Percentiles rank a stretch among this genome's conserved stretches.
Evolutionary conservation across 257 asterid species (phyloP).

Genomic region (Nicotiana noctiflora): DNA sequence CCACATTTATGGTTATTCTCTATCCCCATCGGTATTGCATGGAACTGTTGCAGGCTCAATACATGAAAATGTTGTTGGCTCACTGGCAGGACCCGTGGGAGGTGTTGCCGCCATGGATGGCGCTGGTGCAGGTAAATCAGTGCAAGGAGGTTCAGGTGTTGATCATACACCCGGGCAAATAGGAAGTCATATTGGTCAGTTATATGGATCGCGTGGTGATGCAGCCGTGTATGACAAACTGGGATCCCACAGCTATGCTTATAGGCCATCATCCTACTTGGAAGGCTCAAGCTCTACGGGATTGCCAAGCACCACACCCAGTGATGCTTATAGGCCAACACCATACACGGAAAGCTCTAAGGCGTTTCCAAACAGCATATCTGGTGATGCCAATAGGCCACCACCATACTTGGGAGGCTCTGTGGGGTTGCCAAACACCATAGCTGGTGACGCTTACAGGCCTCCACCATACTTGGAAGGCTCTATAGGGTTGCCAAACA

Average conservation of each 20-base stretch:
- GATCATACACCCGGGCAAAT: not conserved
- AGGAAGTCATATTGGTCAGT: not conserved
- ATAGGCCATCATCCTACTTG: not conserved
- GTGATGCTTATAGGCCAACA: not conserved
- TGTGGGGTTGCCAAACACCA: not conserved
- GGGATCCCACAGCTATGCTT: not conserved
- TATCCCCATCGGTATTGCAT: not conserved
- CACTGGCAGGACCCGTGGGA: conserved; percentile 2
- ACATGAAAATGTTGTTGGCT: not conserved
- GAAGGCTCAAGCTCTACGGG: not conserved
- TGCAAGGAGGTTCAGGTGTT: not conserved
- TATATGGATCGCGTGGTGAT: not conserved
- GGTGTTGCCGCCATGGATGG: not conserved
- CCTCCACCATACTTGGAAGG: not conserved
- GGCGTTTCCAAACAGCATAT: not conserved
- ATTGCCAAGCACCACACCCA: not conserved
- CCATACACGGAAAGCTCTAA: not conserved
- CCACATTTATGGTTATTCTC: not conserved
- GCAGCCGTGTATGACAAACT: not conserved
- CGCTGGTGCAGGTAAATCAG: not conserved
- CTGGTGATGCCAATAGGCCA: not conserved
- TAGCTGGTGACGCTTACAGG: not conserved
- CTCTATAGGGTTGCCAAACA: not conserved
- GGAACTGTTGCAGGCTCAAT: not conserved
- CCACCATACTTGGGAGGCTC: not conserved